Evolutionary conservation across 177 flowering plant genomes (phyloP), one percentile per base, ranked within the genome.

Genomic region (Vitis hybrid): DNA sequence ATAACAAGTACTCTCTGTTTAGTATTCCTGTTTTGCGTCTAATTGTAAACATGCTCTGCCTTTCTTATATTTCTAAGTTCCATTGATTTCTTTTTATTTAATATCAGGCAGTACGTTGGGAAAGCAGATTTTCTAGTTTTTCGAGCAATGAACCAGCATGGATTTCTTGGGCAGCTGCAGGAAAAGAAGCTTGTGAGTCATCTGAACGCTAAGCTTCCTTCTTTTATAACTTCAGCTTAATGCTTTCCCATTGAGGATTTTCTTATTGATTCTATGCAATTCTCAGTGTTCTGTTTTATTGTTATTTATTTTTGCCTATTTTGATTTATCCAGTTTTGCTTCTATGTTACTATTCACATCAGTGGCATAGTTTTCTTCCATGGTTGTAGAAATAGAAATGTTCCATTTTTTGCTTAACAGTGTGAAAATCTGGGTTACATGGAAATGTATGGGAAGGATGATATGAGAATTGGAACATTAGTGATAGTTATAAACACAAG

Each of bases 111-210:
- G 78, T 93, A 95, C 77, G 90, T 88, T 70, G 98, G 98, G 22
- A 95, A 91, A 81, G 98, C 97, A 50, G 97, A 95, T 78, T 93
- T 91, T 67, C 78, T 94, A 14, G 98, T 92, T 68, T 94, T 94
- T 33, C 87, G 99, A 57, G 99, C 97, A 65, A 81, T 94, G 89
- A 86, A 88, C 83, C 93, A 85, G 77, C 99, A 94, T 81, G 96
- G 98, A 1, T 94, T 94, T 80, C 97, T 94, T 61, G 89, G 86
- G 29, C 99, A 91, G 75, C 85, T 94, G 56, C 99, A 94, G 78
- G 98, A 91, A 75, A 91, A 93, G 84, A 94, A 94, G 74, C 97
- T 94, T 75, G 99, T 94, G 84, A 89, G 97, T 87, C 39, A 18
- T 62, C 4, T 68, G 58, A 31, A 33, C 56, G 49, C 62, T 60